Conservation (phyloP, 2,329 filamentous ascomycete genomes). For the Colletotrichum incanum region DNA sequence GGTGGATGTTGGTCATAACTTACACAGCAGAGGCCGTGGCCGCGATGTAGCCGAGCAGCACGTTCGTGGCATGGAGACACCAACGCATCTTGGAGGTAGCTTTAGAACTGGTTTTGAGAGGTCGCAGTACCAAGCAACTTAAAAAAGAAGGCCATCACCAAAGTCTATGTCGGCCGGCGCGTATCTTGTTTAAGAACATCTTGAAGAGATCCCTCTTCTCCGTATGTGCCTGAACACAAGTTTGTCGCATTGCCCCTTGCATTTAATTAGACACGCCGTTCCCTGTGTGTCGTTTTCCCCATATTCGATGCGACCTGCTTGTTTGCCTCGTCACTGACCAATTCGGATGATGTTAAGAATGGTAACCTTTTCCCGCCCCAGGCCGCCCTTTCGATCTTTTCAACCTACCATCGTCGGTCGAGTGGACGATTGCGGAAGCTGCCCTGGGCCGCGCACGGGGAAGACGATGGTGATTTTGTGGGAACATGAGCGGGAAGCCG, state of each 20-base stretch:
- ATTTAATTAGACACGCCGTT: constrained; percentile 27
- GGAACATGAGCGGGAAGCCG: constrained; percentile 30
- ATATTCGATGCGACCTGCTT: constrained; percentile 27
- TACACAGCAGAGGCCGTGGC: constrained; percentile 31
- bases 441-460: neutral
- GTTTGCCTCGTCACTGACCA: neutral
- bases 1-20: constrained; percentile 16
- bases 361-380: constrained; percentile 3
- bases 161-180: neutral
- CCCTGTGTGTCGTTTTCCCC: constrained; percentile 9
- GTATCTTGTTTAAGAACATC: neutral
- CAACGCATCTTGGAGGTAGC: constrained; percentile 32
- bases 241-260: neutral
- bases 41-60: constrained; percentile 33
- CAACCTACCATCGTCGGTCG: constrained; percentile 20
- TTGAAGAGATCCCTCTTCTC: neutral
- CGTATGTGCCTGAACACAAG: constrained; percentile 3
- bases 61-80: constrained; percentile 13
- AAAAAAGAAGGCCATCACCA: neutral
- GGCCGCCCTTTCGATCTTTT: neutral
- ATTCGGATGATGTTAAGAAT: constrained; percentile 5
- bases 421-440: constrained; percentile 25
- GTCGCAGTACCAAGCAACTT: constrained; percentile 9
- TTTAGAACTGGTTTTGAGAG: neutral
- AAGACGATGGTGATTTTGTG: constrained; percentile 13